phyloP scores from a whole-genome alignment of 352 stramenopile species.

The Thraustochytrium striatum region DNA sequence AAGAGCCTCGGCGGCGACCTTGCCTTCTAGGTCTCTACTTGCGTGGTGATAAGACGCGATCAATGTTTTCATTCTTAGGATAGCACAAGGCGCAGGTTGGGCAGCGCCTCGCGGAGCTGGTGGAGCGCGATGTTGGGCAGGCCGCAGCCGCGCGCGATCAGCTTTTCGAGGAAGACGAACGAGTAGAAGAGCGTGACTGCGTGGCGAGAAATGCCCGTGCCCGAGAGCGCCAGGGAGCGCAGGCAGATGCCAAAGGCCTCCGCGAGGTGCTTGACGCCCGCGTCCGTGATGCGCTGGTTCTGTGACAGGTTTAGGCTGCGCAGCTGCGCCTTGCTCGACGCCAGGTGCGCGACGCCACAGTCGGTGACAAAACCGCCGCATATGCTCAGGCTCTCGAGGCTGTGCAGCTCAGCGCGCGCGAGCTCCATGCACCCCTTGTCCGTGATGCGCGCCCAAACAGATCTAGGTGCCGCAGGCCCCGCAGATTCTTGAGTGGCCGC shows the following conservation, averaged over 20 bases:
- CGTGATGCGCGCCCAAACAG: conserved; percentile 33
- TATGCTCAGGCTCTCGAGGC: conserved; percentile 34
- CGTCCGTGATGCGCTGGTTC: conserved; percentile 16
- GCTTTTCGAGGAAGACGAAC: conserved; percentile 44
- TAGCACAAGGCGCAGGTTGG: conserved; percentile 17
- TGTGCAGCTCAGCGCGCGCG: not conserved
- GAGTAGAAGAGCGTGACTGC: conserved; percentile 19
- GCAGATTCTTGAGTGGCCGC: not conserved
- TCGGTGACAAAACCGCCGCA: conserved; percentile 39
- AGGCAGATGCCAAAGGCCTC: conserved; percentile 37
- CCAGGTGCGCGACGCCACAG: conserved; percentile 8
- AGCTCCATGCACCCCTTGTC: conserved; percentile 24
- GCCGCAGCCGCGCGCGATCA: conserved; percentile 38
- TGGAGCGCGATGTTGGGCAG: not conserved
- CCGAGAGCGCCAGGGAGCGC: conserved; percentile 36
- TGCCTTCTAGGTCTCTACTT: not conserved
- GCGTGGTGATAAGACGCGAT: not conserved
- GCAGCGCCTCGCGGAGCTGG: not conserved
- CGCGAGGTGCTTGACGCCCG: conserved; percentile 23
- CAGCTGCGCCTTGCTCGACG: not conserved
- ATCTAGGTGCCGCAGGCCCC: conserved; percentile 34
- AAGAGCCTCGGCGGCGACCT: not conserved
- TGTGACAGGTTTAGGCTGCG: conserved; percentile 43
- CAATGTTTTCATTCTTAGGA: not conserved
- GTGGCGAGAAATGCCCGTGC: not conserved